phyloP scores from a whole-genome alignment of 2,329 filamentous ascomycete species.

The Colletotrichum liriopes region DNA sequence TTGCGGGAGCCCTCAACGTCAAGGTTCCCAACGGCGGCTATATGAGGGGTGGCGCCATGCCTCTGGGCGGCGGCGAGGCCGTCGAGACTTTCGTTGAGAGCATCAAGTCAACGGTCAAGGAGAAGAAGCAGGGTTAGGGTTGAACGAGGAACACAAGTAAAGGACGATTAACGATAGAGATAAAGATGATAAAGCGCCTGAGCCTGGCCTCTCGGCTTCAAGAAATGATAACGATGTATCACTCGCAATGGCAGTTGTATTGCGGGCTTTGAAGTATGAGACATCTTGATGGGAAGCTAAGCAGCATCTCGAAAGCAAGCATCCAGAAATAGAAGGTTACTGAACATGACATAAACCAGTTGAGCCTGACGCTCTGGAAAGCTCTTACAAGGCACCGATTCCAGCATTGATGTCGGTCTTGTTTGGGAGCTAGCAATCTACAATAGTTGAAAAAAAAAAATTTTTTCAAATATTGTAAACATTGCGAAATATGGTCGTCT shows the following conservation, averaged over 20 bases:
- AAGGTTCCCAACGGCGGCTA: slow-evolving; percentile 89
- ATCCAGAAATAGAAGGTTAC: not conserved
- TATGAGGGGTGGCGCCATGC: slow-evolving; percentile 83
- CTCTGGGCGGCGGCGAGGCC: slow-evolving; percentile 88
- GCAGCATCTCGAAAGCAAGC: not conserved
- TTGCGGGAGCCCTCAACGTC: slow-evolving; percentile 88
- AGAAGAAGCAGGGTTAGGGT: slow-evolving; percentile 56
- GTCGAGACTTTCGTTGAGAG: slow-evolving; percentile 94
- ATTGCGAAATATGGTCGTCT: not conserved
- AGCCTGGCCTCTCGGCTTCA: not conserved
- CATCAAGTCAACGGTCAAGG: slow-evolving; percentile 83
- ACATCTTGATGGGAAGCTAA: not conserved
- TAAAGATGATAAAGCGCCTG: slow-evolving; percentile 16
- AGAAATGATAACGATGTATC: slow-evolving; percentile 6
- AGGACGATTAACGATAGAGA: slow-evolving; percentile 25
- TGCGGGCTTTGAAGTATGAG: too few relatives aligned
- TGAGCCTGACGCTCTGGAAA: not conserved
- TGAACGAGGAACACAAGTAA: slow-evolving; percentile 4
- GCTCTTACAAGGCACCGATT: not conserved
- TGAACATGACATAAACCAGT: not conserved
- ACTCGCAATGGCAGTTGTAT: not conserved
- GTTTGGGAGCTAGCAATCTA: not conserved
- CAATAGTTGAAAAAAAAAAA: too few relatives aligned
- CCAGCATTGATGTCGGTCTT: not conserved
- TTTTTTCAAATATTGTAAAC: not conserved